A percentile compares a stretch with the other conserved stretches of the same genome.
phyloP scores from a whole-genome alignment of 176 grass and related monocot species.

The Alopecurus myosuroides region DNA sequence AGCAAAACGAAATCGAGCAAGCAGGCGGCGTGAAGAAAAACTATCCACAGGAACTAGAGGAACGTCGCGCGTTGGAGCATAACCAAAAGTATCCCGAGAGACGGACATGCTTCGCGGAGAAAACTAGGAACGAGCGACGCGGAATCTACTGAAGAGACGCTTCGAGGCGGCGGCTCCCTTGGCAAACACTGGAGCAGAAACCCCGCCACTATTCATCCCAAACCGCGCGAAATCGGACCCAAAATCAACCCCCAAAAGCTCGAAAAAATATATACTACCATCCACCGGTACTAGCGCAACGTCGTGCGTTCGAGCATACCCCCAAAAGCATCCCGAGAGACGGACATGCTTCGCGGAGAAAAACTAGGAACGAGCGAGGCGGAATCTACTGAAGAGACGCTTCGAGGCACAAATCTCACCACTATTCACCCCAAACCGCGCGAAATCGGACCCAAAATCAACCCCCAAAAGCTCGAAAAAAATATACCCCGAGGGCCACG shows the following conservation, averaged over 20 bases:
- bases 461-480: not conserved
- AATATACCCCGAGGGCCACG: not conserved
- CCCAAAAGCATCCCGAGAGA: not conserved
- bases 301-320: not conserved
- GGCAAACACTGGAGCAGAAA: not conserved
- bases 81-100: not conserved
- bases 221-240: not conserved
- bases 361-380: not conserved
- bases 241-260: too few species aligned
- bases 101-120: not conserved
- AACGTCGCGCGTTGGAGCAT: not conserved
- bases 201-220: not conserved
- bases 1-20: not conserved
- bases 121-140: not conserved
- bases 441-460: not conserved
- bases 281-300: not conserved
- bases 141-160: slow-evolving; percentile 1
- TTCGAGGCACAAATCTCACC: slow-evolving; percentile 8
- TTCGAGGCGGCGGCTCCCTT: not conserved
- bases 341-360: too few species aligned
- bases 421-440: not conserved
- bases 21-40: not conserved
- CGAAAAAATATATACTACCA: too few species aligned
- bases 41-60: too few species aligned
- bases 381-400: not conserved